Conservation (phyloP, 2,329 filamentous ascomycete species). For the Talaromyces sp. region DNA sequence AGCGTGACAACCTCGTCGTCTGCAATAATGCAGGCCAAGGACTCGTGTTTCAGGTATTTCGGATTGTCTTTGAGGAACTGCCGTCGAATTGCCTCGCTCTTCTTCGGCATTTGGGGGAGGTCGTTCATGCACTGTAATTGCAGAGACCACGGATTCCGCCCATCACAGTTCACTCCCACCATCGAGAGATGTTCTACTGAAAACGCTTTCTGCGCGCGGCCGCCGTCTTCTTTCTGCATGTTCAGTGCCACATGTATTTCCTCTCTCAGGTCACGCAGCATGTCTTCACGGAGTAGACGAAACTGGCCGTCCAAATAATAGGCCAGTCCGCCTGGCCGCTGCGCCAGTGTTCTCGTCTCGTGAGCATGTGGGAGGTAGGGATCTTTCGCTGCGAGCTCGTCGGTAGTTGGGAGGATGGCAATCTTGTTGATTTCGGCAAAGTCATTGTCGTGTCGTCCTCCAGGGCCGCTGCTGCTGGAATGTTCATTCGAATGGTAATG, state of each 20-base stretch:
- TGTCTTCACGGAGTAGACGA: neutral
- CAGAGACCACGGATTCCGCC: neutral
- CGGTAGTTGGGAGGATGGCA: slow-evolving; percentile 1
- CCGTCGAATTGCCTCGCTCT: slow-evolving; percentile 28
- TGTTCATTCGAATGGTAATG: neutral
- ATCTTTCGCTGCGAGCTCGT: neutral
- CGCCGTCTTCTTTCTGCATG: neutral
- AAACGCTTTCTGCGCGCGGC: neutral
- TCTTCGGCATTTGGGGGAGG: neutral
- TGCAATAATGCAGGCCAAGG: slow-evolving; percentile 54
- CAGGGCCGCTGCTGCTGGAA: neutral
- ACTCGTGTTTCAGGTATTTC: slow-evolving; percentile 54
- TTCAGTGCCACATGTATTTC: neutral
- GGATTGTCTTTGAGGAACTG: slow-evolving; percentile 44
- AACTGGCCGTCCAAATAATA: neutral
- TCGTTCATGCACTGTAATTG: neutral
- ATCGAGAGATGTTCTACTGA: neutral
- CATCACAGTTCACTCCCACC: neutral
- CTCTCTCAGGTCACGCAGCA: neutral
- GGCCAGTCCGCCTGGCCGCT: neutral
- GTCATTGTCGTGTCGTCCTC: neutral
- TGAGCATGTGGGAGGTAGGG: neutral
- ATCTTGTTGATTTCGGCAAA: neutral
- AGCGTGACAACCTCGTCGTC: slow-evolving; percentile 52
- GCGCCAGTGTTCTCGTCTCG: neutral